Evolutionary conservation across 129 eudicot species (phyloP).

Genomic region (sunflower (Helianthus annuus)): HanXRQr2.0-SUNRISE NC_035443.2:145319841-145320340

Average conservation of each 20-base stretch:
- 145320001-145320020: background rate
- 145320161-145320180: slow-evolving; percentile 64
- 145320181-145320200: slow-evolving; percentile 2
- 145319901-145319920: too few species aligned
- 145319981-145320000: too few species aligned
- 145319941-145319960: too few species aligned
- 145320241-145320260: slow-evolving; percentile 27
- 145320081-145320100: background rate
- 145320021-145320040: background rate
- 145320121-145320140: slow-evolving; percentile 48
- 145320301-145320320: slow-evolving; percentile 35
- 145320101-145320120: slow-evolving; percentile 49
- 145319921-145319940: too few species aligned
- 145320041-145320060: background rate
- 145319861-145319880: too few species aligned
- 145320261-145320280: slow-evolving; percentile 38
- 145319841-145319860: too few species aligned
- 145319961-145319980: too few species aligned
- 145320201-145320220: background rate
- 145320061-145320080: background rate
- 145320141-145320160: slow-evolving; percentile 55
- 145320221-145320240: background rate
- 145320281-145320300: slow-evolving; percentile 25
- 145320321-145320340: slow-evolving; percentile 25
- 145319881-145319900: too few species aligned